Evolutionary conservation across 345 rosid species (phyloP), one percentile per base, ranked within the genome.

Genomic region (Iberis pinnata): DNA sequence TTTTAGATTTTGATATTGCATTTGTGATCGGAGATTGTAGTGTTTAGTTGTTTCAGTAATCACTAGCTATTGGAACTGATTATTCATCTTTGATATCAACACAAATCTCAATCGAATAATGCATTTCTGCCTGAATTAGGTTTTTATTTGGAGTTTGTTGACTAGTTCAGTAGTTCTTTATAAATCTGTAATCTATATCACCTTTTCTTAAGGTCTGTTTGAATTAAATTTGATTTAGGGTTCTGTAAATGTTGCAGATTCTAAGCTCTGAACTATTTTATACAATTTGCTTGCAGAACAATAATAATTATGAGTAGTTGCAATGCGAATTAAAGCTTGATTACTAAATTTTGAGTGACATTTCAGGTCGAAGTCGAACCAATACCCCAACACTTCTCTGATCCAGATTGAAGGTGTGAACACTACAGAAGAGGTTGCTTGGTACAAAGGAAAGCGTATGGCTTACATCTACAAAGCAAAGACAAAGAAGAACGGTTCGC

Each of bases 401-500:
- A 32, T 88, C 65, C 97, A 88, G 74, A 82, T 88, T 1, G 97
- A 88, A 77, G 95, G 95, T 42, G 92, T 88, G 52, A 88, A 85
- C 73, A 82, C 92, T 65, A 68, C 75, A 57, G 95, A 85, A 67
- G 97, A 88, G 32, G 95, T 85, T 24, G 47, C 71, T 0, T 85
- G 97, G 97, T 88, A 85, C 48, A 56, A 70, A 20, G 97, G 97
- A 0, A 88, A 88, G 83, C 83, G 88, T 7, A 66, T 85, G 95
- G 97, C 90, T 49, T 88, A 88, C 64, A 88, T 88, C 55, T 88
- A 88, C 86, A 88, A 85, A 70, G 97, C 95, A 4, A 84, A 79
- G 73, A 83, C 82, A 53, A 88, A 82, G 86, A 77, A 74, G 83
- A 70, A 82, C 18, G 95, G 95, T 6, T 64, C 81, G 0, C 90